Base-by-base conservation (phyloP, 2,329 filamentous ascomycete species). In the Pestalotiopsis sp. region DNA sequence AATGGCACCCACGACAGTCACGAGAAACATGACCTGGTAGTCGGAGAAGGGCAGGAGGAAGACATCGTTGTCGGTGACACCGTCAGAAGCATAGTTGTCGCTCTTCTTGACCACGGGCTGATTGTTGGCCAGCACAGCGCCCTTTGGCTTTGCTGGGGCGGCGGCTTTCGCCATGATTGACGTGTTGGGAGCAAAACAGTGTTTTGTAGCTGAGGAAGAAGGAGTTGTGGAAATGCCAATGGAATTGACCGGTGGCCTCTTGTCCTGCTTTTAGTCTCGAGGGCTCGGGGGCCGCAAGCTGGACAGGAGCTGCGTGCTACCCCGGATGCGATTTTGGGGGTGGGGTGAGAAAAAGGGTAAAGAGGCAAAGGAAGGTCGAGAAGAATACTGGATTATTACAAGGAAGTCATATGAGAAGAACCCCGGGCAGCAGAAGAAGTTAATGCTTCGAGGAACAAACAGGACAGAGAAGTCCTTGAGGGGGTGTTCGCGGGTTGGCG, bases 11-110 rank as follows among this genome's bases (percentile, higher is more conserved):
- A 98, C 75, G 20, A 94, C 73, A 65, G 94, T 97, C 73, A 98
- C 82, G 65, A 87, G 82, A 23, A 89, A 83, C 80, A 97, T 86
- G 71, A 93, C 81, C 81, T 93, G 89, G 84, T 96, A 98, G 83
- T 98, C 96, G 27, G 90, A 91, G 68, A 87, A 83, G 45, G 95
- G 93, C 25, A 99, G 90, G 66, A 93, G 88, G 83, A 98, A 94
- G 77, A 98, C 90, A 85, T 98, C 94, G 83, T 98, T 91, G 84
- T 99, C 93, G 73, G 89, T 87, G 67, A 98, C 92, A 64, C 92
- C 93, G 65, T 93, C 90, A 2, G 92, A 94, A 68, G 90, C 88
- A 83, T 93, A 95, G 76, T 91, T 89, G 64, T 83, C 79, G 66
- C 78, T 75, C 71, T 78, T 78, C 73, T 78, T 78, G 36, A 56